A percentile compares a stretch with the other conserved stretches of the same genome.
These are phyloP conservation scores for Phoenix roebelenii DNA, from an alignment of 176 grass and related monocot species.

Conservation along the genomic window DNA sequence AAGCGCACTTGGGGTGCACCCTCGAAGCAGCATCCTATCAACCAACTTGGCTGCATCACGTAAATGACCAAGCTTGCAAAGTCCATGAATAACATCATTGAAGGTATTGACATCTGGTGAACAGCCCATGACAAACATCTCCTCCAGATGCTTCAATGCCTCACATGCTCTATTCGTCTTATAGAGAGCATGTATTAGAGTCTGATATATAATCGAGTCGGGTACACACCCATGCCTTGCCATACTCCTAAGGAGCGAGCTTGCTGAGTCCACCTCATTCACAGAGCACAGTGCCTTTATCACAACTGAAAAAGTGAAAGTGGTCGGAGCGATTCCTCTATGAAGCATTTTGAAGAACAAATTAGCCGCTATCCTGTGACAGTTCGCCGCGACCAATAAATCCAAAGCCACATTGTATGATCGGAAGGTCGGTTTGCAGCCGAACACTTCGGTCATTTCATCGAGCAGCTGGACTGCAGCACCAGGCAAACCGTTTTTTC, in stretches of 20 bases:
- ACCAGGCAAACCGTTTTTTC: slow-evolving; percentile 29
- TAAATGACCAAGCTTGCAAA: slow-evolving; percentile 41
- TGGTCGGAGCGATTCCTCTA: slow-evolving; percentile 51
- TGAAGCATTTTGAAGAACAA: slow-evolving; percentile 58
- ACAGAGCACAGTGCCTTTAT: slow-evolving; percentile 53
- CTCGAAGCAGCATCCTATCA: slow-evolving; percentile 65
- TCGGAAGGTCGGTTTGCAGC: slow-evolving; percentile 50
- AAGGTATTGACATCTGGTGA: slow-evolving; percentile 56
- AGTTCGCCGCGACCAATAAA: slow-evolving; percentile 39
- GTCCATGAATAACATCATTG: slow-evolving; percentile 43
- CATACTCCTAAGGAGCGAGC: slow-evolving; percentile 53
- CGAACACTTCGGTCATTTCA: slow-evolving; percentile 44
- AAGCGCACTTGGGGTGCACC: slow-evolving; percentile 34
- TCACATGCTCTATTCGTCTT: slow-evolving; percentile 40
- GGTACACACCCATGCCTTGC: slow-evolving; percentile 67
- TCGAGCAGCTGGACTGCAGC: slow-evolving; percentile 69
- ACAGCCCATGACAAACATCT: slow-evolving; percentile 87
- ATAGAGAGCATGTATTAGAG: slow-evolving; percentile 50
- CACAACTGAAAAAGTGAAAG: slow-evolving; percentile 53
- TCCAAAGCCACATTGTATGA: slow-evolving; percentile 61
- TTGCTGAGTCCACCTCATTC: slow-evolving; percentile 46
- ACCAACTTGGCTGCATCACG: slow-evolving; percentile 53
- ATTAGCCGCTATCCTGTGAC: slow-evolving; percentile 32
- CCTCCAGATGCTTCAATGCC: slow-evolving; percentile 54
- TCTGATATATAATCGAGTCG: slow-evolving; percentile 70